Conservation (phyloP, 1,284 basidiomycete genomes). For the Leccinum pachyderme region DNA sequence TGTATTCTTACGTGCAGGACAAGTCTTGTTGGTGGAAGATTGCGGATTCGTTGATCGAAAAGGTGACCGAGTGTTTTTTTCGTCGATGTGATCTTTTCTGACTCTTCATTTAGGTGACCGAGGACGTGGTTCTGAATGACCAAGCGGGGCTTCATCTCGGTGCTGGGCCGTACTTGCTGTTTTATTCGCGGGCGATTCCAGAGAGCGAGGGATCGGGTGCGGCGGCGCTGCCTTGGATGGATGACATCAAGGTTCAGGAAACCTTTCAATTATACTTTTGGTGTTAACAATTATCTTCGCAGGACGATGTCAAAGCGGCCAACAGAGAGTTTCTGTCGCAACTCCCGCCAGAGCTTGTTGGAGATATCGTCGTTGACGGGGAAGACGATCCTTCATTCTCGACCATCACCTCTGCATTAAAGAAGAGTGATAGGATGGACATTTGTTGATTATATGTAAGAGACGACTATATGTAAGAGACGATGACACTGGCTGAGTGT, state of each 20-base stretch:
- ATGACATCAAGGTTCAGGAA: slow-evolving; percentile 37
- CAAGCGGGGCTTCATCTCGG: slow-evolving; percentile 65
- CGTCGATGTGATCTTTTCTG: background rate
- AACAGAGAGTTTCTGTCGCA: slow-evolving; percentile 31
- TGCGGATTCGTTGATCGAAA: slow-evolving; percentile 63
- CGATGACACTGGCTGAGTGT: background rate
- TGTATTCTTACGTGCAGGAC: slow-evolving; percentile 73
- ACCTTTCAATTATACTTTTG: background rate
- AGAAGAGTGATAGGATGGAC: slow-evolving; percentile 17
- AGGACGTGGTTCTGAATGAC: slow-evolving; percentile 65
- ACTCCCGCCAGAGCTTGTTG: slow-evolving; percentile 29
- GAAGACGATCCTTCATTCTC: slow-evolving; percentile 3
- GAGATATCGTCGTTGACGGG: slow-evolving; percentile 21
- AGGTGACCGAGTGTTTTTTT: slow-evolving; percentile 38
- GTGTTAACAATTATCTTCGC: background rate
- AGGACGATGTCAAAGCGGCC: slow-evolving; percentile 30
- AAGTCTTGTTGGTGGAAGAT: slow-evolving; percentile 74
- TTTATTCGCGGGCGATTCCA: slow-evolving; percentile 60
- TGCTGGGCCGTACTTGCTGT: slow-evolving; percentile 69
- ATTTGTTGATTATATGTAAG: slow-evolving; percentile 8
- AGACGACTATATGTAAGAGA: background rate
- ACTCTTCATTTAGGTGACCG: slow-evolving; percentile 52
- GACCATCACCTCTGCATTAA: background rate
- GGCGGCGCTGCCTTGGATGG: slow-evolving; percentile 39
- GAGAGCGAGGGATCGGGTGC: slow-evolving; percentile 25